These are phyloP conservation scores for Skeletonema tropicum DNA, from an alignment of 108 stramenopile genomes.

Conservation along the genomic window DNA sequence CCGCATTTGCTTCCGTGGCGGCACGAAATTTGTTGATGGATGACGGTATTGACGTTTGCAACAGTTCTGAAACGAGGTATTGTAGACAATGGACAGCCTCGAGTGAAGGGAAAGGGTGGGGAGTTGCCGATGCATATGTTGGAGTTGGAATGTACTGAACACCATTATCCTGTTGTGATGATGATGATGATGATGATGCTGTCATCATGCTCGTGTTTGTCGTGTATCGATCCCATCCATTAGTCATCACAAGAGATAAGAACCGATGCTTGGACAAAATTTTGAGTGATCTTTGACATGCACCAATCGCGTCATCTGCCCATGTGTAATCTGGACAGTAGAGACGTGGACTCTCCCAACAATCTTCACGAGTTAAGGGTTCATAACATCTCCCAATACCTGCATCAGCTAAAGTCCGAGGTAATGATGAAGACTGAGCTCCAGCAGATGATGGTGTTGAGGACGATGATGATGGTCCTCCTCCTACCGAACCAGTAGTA, in stretches of 20 bases:
- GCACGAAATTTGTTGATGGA: conserved; percentile 76
- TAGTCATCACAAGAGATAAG: conserved; percentile 25
- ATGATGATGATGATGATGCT: background rate
- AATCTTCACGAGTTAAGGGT: conserved; percentile 63
- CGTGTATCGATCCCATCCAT: conserved; percentile 44
- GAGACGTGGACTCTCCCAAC: conserved; percentile 87
- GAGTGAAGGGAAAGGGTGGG: conserved; percentile 48
- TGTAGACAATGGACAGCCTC: conserved; percentile 43
- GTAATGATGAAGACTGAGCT: conserved; percentile 9
- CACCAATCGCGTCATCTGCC: conserved; percentile 75
- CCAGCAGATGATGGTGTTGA: background rate
- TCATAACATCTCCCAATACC: conserved; percentile 52
- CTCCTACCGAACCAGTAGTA: background rate
- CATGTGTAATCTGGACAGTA: conserved; percentile 86
- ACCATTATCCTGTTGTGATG: background rate
- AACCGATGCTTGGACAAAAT: conserved; percentile 72
- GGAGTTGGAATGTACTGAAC: conserved; percentile 18
- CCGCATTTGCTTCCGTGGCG: conserved; percentile 75
- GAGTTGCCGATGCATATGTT: conserved; percentile 34
- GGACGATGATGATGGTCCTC: conserved; percentile 4
- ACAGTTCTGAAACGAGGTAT: conserved; percentile 39
- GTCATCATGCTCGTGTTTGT: background rate
- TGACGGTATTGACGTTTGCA: conserved; percentile 51
- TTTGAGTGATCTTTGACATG: conserved; percentile 69
- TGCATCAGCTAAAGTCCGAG: conserved; percentile 19